Evolutionary conservation across 371 early-diverging fungal species (phyloP), one percentile per base, ranked within the genome.

Genomic region (Mucor lusitanicus): DNA sequence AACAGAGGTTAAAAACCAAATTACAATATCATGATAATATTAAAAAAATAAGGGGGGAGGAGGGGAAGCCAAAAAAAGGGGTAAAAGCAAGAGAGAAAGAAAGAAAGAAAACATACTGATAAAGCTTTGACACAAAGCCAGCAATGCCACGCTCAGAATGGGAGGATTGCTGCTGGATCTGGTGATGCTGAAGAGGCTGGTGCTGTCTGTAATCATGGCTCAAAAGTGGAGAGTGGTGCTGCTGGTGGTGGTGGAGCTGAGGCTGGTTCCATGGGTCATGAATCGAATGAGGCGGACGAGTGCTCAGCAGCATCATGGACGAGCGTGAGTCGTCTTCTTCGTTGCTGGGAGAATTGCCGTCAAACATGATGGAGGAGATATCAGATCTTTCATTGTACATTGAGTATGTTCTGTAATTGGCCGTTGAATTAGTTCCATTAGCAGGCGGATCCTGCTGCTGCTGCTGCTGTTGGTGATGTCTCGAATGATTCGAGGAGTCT

Each of bases 71-170:
- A 35, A 39, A 53, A 60, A 39, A 32, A 9, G 21, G 25, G 19
- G 30, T 25, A 44, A 48, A 23, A 13, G 35, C 3, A 8, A 35
- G 35, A 35, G 6, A 35, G 35, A 35, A 8, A 35, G 6, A 13
- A 4, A 37, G 12, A 37, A 59, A 55, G 46, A n/a, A 30, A 40
- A 9, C 65, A 48, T 78, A 82, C 80, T 79, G 78, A 57, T 82
- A 82, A 15, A 82, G 70, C 68, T 82, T 82, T 21, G 83, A 78
- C 32, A 82, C 83, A 63, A 82, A 82, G 35, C 79, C 79, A 28
- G 82, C 82, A 69, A 82, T 76, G 28, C 79, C 82, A 33, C 82
- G 77, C 55, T 80, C 80, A 12, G 77, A 62, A 35, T 59, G 61
- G n/a, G 66, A 46, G 2, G 33, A 21, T 48, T 5, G 32, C 11